A percentile compares a stretch with the other conserved stretches of the same genome.
Evolutionary conservation across 768 basidiomycete species (phyloP).

Genomic region (Russula dissimulans): DNA sequence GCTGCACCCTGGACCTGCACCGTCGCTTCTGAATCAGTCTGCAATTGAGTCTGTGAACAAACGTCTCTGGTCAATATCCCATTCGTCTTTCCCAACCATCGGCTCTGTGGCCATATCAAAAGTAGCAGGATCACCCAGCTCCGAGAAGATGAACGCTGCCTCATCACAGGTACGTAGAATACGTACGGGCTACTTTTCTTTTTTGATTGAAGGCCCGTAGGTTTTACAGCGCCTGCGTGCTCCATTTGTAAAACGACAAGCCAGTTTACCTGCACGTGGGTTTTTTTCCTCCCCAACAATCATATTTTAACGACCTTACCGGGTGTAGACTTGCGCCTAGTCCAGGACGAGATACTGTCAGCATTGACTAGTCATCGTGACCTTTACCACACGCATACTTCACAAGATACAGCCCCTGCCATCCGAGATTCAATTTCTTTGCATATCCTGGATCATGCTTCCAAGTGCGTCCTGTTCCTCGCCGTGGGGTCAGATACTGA

Average conservation of each 20-base stretch:
- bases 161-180: constrained; percentile 7
- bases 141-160: background rate
- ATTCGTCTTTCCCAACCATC: constrained; percentile 45
- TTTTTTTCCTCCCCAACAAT: constrained; percentile 4
- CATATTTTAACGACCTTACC: background rate
- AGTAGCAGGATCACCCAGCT: constrained; percentile 32
- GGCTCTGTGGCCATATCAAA: constrained; percentile 45
- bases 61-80: constrained; percentile 45
- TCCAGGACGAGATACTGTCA: constrained; percentile 64
- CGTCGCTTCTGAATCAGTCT: constrained; percentile 40
- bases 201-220: constrained; percentile 26
- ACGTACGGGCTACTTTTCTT: background rate
- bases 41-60: constrained; percentile 46
- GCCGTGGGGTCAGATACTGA: background rate
- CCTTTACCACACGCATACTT: constrained; percentile 58
- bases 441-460: constrained; percentile 82
- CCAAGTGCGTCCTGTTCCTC: constrained; percentile 45
- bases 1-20: constrained; percentile 59
- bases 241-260: constrained; percentile 46
- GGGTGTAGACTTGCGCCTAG: constrained; percentile 36
- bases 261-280: constrained; percentile 47
- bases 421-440: constrained; percentile 63
- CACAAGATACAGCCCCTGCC: constrained; percentile 52
- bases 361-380: constrained; percentile 62
- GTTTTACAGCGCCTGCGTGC: constrained; percentile 47